Percentiles rank a stretch among this genome's conserved stretches.
phyloP scores from a whole-genome alignment of 208 protist genomes.

The Wallacemonas rigidus region DNA sequence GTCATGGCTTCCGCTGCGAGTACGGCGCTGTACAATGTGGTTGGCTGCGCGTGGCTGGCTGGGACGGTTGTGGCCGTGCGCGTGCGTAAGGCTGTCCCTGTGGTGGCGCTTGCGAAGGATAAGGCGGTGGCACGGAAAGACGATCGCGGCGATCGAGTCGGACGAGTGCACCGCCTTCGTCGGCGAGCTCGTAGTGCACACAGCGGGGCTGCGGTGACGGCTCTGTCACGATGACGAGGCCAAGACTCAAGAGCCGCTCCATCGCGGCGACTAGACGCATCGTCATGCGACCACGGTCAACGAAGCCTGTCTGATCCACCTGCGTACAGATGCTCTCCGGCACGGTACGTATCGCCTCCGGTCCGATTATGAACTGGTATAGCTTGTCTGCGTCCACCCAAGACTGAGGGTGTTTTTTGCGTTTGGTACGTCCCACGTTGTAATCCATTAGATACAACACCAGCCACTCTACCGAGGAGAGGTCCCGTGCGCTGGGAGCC shows the following conservation, averaged over 20 bases:
- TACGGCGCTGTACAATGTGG: too few relatives aligned
- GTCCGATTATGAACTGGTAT: background rate
- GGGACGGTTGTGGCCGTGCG: too few relatives aligned
- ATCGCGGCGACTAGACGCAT: background rate
- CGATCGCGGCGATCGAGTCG: too few relatives aligned
- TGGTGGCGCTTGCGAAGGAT: background rate
- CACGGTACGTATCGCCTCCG: background rate
- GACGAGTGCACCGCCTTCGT: background rate
- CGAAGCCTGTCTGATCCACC: background rate
- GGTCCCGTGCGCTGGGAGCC: too few relatives aligned
- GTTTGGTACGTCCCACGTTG: background rate
- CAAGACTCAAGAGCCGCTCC: background rate
- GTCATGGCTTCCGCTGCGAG: too few relatives aligned
- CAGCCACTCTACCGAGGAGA: background rate
- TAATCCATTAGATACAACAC: background rate
- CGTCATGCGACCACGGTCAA: background rate
- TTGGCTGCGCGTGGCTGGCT: too few relatives aligned
- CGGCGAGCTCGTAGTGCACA: background rate
- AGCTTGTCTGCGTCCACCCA: slow-evolving; percentile 6
- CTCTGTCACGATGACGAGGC: background rate
- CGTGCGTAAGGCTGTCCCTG: background rate
- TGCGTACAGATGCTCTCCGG: background rate
- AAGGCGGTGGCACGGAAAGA: too few relatives aligned
- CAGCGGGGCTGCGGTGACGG: background rate
- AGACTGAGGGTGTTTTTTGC: background rate